These are phyloP conservation scores for Chalciporus pseudorubinellus DNA, from an alignment of 768 basidiomycete genomes.

Conservation along the genomic window DNA sequence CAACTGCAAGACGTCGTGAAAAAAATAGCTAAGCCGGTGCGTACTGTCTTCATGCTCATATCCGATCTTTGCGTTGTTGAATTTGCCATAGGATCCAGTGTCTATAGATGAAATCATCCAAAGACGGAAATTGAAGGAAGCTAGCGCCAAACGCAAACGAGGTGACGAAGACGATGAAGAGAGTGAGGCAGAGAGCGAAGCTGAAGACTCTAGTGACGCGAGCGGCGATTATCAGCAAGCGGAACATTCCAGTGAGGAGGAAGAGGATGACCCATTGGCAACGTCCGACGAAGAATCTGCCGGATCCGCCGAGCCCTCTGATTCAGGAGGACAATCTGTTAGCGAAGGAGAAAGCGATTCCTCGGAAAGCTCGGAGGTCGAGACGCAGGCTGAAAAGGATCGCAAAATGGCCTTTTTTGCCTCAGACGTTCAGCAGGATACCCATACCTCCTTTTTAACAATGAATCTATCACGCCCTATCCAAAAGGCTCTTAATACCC, in stretches of 20 bases:
- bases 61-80: neutral
- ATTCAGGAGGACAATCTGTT: conserved; percentile 25
- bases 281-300: conserved; percentile 35
- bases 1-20: conserved; percentile 57
- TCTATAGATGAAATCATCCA: conserved; percentile 93
- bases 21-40: conserved; percentile 60
- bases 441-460: conserved; percentile 78
- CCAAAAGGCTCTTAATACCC: conserved; percentile 81
- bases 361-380: conserved; percentile 59
- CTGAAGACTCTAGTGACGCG: conserved; percentile 1
- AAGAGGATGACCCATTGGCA: conserved; percentile 33
- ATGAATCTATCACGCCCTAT: conserved; percentile 97
- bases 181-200: conserved; percentile 30
- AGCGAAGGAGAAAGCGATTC: conserved; percentile 43
- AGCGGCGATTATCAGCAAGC: conserved; percentile 17
- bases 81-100: conserved; percentile 57
- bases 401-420: conserved; percentile 91
- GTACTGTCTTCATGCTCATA: conserved; percentile 16
- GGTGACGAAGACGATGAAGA: conserved; percentile 34
- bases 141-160: conserved; percentile 63
- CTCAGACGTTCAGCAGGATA: conserved; percentile 46
- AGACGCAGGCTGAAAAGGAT: conserved; percentile 56
- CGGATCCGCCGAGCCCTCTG: conserved; percentile 32
- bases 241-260: conserved; percentile 30
- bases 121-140: conserved; percentile 48